These are phyloP conservation scores for Trypanosoma melophagium DNA, from an alignment of 208 protist genomes.

Conservation along the genomic window DNA sequence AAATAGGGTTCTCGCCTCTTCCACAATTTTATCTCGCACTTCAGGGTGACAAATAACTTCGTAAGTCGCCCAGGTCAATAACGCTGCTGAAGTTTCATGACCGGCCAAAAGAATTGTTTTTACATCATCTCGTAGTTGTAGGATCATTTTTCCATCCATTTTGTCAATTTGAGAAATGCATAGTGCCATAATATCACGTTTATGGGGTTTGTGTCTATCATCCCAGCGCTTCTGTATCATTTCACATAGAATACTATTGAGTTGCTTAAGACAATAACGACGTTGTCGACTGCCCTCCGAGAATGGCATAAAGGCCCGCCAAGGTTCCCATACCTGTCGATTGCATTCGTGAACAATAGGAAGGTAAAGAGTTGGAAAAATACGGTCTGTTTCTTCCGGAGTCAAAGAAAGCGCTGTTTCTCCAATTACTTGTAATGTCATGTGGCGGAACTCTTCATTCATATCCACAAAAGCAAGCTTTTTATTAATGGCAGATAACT, in stretches of 20 bases:
- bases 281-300: conserved; percentile 66
- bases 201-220: conserved; percentile 38
- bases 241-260: conserved; percentile 73
- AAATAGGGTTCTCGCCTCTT: conserved; percentile 70
- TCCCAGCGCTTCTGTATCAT: conserved; percentile 74
- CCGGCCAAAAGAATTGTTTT: conserved; percentile 90
- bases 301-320: conserved; percentile 82
- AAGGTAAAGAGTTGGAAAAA: conserved; percentile 88
- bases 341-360: conserved; percentile 92
- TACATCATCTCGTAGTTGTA: conserved; percentile 83
- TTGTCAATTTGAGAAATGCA: conserved; percentile 84
- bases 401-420: conserved; percentile 80
- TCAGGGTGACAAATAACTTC: conserved; percentile 74
- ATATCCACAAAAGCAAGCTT: conserved; percentile 59
- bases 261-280: conserved; percentile 60
- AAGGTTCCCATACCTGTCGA: conserved; percentile 84
- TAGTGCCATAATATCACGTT: conserved; percentile 72
- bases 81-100: conserved; percentile 86
- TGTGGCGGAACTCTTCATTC: conserved; percentile 88
- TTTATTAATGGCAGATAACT: conserved; percentile 33
- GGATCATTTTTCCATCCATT: conserved; percentile 49
- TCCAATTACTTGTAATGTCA: conserved; percentile 90
- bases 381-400: conserved; percentile 79
- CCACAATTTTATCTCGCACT: conserved; percentile 48
- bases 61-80: conserved; percentile 91